Evolutionary conservation across 2,329 filamentous ascomycete genomes (phyloP), one percentile per base, ranked within the genome.

Genomic region (Neonectria magnoliae): DNA sequence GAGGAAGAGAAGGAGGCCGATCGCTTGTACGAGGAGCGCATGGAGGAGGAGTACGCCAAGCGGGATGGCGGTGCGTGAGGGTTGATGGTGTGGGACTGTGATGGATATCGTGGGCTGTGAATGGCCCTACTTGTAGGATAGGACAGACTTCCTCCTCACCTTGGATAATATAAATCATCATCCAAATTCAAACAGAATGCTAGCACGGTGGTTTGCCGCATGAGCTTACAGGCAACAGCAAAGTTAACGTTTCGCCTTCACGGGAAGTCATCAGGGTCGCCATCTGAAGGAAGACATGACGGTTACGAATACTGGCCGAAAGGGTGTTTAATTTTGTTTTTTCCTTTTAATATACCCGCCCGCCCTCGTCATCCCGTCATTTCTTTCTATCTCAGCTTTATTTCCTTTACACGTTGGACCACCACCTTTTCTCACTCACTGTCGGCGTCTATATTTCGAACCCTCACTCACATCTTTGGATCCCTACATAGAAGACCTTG

Each of bases 41-140:
- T 87, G 73, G 84, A 87, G 78, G 84, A 87, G 47, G 84, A 86
- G 75, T 87, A 86, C 66, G 84, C 84, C 48, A 87, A 85, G 79
- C 76, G 84, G 41, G 84, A 86, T 56, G 84, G 84, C 7, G 85
- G 85, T 29, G 79, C 83, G 16, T 86, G 54, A 62, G 36, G 6
- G 25, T 25, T 25, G 25, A 25, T 25, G 25, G 25, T 25, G 25
- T 3, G 25, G 16, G 5, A 41, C 16, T 7, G 16, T 41, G 16
- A 41, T 7, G 36, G 36, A 16, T 22, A 22, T 25, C 25, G 25
- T 6, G 5, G 25, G 25, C 25, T 6, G 25, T 20, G 38, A 2
- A 18, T 5, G 4, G 38, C 3, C n/a, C 38, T 41, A 13, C 8
- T 20, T 42, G 38, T 42, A 42, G 38, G 38, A 18, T 42, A 11